These are phyloP conservation scores for Ceratobasidium sp. DNA, from an alignment of 1,284 basidiomycete species.

Conservation along the genomic window DNA sequence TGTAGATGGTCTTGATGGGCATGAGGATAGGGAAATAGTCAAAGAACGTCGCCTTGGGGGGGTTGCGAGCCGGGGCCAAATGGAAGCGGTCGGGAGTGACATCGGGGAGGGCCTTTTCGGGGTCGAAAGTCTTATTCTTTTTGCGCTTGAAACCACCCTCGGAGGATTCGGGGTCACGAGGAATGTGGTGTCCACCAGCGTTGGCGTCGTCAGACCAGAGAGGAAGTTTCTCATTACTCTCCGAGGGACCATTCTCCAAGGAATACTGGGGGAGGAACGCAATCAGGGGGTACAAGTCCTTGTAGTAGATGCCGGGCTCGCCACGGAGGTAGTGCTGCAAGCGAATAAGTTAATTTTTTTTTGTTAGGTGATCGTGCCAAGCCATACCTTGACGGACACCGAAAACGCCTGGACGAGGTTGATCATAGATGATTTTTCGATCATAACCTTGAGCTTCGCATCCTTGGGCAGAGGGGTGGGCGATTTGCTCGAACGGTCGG, in stretches of 20 bases:
- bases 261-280: conserved; percentile 65
- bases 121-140: conserved; percentile 53
- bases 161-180: conserved; percentile 1
- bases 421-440: conserved; percentile 78
- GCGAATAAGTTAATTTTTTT: background rate
- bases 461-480: conserved; percentile 44
- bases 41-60: conserved; percentile 34
- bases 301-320: conserved; percentile 57
- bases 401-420: conserved; percentile 72
- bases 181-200: conserved; percentile 14
- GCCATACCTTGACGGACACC: conserved; percentile 59
- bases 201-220: conserved; percentile 56
- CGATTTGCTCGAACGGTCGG: conserved; percentile 53
- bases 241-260: conserved; percentile 3
- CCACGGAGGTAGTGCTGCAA: conserved; percentile 52
- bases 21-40: conserved; percentile 65
- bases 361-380: background rate
- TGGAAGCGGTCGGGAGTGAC: conserved; percentile 38
- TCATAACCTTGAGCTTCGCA: conserved; percentile 57
- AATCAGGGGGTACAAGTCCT: conserved; percentile 52
- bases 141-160: conserved; percentile 27
- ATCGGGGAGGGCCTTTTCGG: conserved; percentile 61
- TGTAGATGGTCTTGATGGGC: conserved; percentile 58
- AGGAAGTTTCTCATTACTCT: conserved; percentile 57
- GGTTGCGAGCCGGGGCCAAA: conserved; percentile 38